Percentiles rank a stretch among this genome's conserved stretches.
phyloP scores from a whole-genome alignment of 805 yeast species.

The Priceomyces castillae region DNA sequence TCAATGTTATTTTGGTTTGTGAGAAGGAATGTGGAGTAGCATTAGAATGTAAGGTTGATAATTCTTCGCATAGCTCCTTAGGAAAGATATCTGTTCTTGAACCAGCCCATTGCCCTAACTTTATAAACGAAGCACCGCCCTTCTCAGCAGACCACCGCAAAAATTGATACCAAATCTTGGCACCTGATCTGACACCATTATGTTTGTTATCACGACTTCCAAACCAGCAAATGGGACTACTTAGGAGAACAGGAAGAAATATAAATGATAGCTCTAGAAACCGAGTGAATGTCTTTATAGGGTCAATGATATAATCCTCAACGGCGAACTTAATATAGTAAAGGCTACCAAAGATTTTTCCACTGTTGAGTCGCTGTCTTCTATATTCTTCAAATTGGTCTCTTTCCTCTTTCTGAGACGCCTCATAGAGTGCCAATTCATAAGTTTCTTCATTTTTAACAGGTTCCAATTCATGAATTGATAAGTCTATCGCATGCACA shows the following conservation, averaged over 20 bases:
- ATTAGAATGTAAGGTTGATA: conserved; percentile 77
- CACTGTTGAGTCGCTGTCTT: conserved; percentile 15
- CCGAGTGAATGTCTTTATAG: conserved; percentile 63
- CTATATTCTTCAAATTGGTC: conserved; percentile 37
- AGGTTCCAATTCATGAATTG: conserved; percentile 42
- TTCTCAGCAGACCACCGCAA: conserved; percentile 66
- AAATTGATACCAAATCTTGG: conserved; percentile 65
- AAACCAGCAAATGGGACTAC: conserved; percentile 63
- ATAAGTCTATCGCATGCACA: conserved; percentile 28
- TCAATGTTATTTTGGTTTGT: conserved; percentile 57
- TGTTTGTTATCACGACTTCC: conserved; percentile 45
- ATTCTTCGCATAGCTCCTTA: conserved; percentile 67
- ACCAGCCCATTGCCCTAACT: conserved; percentile 99
- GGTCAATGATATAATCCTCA: conserved; percentile 62
- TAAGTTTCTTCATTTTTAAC: conserved; percentile 57
- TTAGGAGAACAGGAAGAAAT: conserved; percentile 65
- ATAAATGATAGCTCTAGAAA: conserved; percentile 64
- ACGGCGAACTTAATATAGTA: conserved; percentile 43
- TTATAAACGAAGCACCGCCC: conserved; percentile 91
- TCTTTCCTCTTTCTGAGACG: conserved; percentile 57
- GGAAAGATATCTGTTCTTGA: conserved; percentile 93
- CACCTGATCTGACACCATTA: conserved; percentile 52
- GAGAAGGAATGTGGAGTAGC: conserved; percentile 69
- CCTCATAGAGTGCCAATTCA: conserved; percentile 60
- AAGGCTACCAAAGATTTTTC: conserved; percentile 23